phyloP scores from a whole-genome alignment of 2,329 filamentous ascomycete species.

The Lasiodiplodia sp. region DNA sequence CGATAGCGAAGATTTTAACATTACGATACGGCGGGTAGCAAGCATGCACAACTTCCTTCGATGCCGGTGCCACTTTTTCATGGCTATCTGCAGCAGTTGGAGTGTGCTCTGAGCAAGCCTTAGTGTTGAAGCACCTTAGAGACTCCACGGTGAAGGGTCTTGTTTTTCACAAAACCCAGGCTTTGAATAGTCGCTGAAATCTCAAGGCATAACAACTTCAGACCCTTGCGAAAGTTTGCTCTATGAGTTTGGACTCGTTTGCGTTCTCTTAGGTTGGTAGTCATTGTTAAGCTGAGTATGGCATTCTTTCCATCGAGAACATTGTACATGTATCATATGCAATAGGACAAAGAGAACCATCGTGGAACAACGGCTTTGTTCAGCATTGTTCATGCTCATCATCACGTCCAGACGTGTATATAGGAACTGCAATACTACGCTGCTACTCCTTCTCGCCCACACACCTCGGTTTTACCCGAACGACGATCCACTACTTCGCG shows the following conservation, averaged over 20 bases:
- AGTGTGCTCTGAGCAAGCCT: too few species aligned
- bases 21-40: not conserved
- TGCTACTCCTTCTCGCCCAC: not conserved
- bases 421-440: not conserved
- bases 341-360: not conserved
- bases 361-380: constrained; percentile 2
- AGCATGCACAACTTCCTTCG: not conserved
- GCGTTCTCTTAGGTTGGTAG: not conserved
- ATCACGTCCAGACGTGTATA: not conserved
- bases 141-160: too few species aligned
- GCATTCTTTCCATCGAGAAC: too few species aligned
- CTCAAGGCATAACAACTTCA: too few species aligned
- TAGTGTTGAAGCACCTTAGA: too few species aligned
- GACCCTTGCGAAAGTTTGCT: not conserved
- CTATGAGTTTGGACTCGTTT: not conserved
- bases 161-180: too few species aligned
- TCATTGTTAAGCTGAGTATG: too few species aligned
- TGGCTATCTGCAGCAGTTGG: too few species aligned
- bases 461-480: too few species aligned
- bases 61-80: not conserved
- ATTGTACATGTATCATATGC: not conserved
- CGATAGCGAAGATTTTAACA: not conserved
- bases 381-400: not conserved
- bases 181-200: too few species aligned
- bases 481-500: too few species aligned